These are phyloP conservation scores for Aspergillus wentii DNA, from an alignment of 495 filamentous ascomycete genomes.

Conservation along the genomic window DNA sequence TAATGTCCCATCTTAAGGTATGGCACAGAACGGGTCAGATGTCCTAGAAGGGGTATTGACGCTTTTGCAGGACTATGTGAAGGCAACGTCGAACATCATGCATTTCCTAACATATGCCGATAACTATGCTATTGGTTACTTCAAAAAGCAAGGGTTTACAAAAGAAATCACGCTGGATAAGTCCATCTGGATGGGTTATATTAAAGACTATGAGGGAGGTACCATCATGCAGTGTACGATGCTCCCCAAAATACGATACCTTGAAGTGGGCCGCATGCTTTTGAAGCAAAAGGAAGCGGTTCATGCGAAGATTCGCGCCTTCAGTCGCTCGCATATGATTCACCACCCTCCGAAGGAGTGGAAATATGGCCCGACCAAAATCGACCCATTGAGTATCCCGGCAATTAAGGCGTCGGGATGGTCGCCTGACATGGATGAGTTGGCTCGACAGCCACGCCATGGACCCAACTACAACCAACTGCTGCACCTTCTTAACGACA, in stretches of 20 bases:
- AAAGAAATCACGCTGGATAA: conserved; percentile 94
- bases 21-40: conserved; percentile 1
- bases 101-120: conserved; percentile 98
- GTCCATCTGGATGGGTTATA: conserved; percentile 97
- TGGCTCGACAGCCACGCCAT: conserved; percentile 93
- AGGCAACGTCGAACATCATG: conserved; percentile 94
- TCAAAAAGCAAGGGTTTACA: conserved; percentile 98
- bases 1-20: conserved; percentile 94
- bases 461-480: conserved; percentile 95
- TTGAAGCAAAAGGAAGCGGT: conserved; percentile 95
- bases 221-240: conserved; percentile 99
- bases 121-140: conserved; percentile 98
- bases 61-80: conserved; percentile 73
- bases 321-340: conserved; percentile 81
- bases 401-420: conserved; percentile 88
- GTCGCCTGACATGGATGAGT: conserved; percentile 95
- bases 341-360: conserved; percentile 82
- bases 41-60: conserved; percentile 6
- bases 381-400: conserved; percentile 76
- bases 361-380: conserved; percentile 62
- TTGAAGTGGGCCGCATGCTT: conserved; percentile 91
- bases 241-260: conserved; percentile 90
- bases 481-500: conserved; percentile 85
- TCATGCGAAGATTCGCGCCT: conserved; percentile 87
- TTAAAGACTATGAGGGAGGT: conserved; percentile 98